Conservation (phyloP, 176 grass and related monocot genomes). For the Neostapfia colusana region DNA sequence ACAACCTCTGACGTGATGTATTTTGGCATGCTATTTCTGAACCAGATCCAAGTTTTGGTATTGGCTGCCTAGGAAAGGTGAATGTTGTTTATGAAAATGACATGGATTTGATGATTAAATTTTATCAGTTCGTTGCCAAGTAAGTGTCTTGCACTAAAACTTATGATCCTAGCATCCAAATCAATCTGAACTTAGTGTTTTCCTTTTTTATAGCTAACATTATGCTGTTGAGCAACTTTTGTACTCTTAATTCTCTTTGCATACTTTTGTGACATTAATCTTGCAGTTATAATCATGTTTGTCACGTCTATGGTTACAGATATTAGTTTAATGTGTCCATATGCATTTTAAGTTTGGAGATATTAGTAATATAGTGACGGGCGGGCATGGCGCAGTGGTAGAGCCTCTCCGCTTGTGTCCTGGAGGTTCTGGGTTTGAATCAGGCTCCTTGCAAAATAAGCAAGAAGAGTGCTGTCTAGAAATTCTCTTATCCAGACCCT, state of each 20-base stretch:
- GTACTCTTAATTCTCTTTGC: neutral
- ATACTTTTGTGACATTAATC: neutral
- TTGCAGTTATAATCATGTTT: neutral
- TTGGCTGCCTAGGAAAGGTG: conserved; percentile 79
- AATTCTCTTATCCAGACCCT: too few species aligned
- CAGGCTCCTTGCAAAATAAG: too few species aligned
- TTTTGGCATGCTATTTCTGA: conserved; percentile 27
- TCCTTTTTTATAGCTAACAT: conserved; percentile 9
- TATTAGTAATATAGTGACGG: too few species aligned
- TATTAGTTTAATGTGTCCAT: neutral
- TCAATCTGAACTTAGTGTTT: neutral
- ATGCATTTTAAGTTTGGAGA: neutral
- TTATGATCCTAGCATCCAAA: neutral
- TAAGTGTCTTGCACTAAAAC: conserved; percentile 32
- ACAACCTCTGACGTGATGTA: neutral
- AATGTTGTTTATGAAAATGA: conserved; percentile 65
- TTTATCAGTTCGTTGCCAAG: conserved; percentile 88
- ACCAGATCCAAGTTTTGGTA: conserved; percentile 85
- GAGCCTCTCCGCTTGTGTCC: too few species aligned
- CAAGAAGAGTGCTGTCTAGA: too few species aligned
- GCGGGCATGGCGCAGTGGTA: too few species aligned
- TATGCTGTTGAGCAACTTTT: neutral
- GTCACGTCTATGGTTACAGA: neutral
- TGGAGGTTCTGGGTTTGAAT: too few species aligned
- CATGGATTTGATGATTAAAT: conserved; percentile 82